Evolutionary conservation across 2,329 filamentous ascomycete species (phyloP).

Genomic region (Penicillium brevicompactum): DNA sequence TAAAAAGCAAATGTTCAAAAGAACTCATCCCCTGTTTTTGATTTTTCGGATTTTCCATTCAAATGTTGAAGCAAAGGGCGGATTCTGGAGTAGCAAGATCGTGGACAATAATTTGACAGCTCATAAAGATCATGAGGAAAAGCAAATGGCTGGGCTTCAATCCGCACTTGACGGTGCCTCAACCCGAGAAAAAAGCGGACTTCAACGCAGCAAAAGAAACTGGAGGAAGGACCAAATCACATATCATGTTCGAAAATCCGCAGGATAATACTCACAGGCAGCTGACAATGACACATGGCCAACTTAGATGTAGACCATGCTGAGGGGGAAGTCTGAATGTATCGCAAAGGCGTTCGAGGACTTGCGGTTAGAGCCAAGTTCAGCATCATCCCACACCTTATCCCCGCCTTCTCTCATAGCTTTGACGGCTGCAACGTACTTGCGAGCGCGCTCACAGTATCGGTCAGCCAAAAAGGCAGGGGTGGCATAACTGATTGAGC

Average conservation of each 20-base stretch:
- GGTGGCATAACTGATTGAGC: slow-evolving; percentile 24
- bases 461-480: slow-evolving; percentile 29
- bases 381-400: no score
- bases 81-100: not conserved
- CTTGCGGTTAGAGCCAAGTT: no score
- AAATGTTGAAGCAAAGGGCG: not conserved
- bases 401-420: no score
- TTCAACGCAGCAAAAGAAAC: no score
- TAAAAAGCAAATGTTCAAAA: not conserved
- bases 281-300: not conserved
- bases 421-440: slow-evolving; percentile 16
- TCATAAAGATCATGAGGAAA: not conserved
- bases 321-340: not conserved
- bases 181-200: no score
- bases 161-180: no score
- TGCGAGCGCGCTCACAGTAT: slow-evolving; percentile 24
- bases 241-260: not conserved
- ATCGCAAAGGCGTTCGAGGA: not conserved
- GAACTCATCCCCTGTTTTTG: not conserved
- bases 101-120: not conserved
- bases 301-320: slow-evolving; percentile 10
- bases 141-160: not conserved
- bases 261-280: not conserved
- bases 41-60: not conserved
- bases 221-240: not conserved